Evolutionary conservation across 2,329 filamentous ascomycete genomes (phyloP).

Genomic region (Alternaria ventricosa): DNA sequence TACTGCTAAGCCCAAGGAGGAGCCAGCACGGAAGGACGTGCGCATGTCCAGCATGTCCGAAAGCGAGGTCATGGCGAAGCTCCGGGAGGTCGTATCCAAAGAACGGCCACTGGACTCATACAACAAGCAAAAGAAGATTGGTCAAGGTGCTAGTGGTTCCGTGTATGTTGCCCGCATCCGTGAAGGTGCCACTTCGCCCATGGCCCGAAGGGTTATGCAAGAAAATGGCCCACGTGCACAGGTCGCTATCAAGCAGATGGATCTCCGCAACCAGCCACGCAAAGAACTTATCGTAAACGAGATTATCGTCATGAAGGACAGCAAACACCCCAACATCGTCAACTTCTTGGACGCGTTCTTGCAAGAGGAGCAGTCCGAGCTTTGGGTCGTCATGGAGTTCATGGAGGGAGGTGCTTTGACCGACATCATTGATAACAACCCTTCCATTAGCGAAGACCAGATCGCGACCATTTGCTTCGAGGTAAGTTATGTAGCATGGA

Average conservation of each 20-base stretch:
- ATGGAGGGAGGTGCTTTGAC: constrained; percentile 99
- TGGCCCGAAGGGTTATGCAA: constrained; percentile 78
- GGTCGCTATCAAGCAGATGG: constrained; percentile 99
- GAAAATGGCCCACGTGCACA: constrained; percentile 82
- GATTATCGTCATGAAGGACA: constrained; percentile 99
- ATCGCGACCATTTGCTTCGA: constrained; percentile 97
- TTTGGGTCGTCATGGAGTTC: constrained; percentile 99
- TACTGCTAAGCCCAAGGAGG: constrained; percentile 72
- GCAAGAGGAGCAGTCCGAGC: constrained; percentile 88
- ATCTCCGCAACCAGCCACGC: constrained; percentile 92
- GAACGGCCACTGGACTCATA: constrained; percentile 94
- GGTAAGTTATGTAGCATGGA: constrained; percentile 61
- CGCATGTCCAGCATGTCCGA: constrained; percentile 99
- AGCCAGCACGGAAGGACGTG: constrained; percentile 83
- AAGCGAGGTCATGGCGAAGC: constrained; percentile 93
- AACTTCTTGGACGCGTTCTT: constrained; percentile 98
- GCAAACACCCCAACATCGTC: constrained; percentile 96
- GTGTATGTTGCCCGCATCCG: constrained; percentile 98
- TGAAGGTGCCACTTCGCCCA: constrained; percentile 79
- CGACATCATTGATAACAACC: constrained; percentile 98
- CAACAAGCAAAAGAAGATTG: constrained; percentile 99
- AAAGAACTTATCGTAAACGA: constrained; percentile 99
- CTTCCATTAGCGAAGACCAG: constrained; percentile 91
- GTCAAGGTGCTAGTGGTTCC: constrained; percentile 95
- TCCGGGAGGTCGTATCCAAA: constrained; percentile 93